Evolutionary conservation across 1,139 yeast species (phyloP).

Genomic region (Eremothecium cymbalariae): DNA sequence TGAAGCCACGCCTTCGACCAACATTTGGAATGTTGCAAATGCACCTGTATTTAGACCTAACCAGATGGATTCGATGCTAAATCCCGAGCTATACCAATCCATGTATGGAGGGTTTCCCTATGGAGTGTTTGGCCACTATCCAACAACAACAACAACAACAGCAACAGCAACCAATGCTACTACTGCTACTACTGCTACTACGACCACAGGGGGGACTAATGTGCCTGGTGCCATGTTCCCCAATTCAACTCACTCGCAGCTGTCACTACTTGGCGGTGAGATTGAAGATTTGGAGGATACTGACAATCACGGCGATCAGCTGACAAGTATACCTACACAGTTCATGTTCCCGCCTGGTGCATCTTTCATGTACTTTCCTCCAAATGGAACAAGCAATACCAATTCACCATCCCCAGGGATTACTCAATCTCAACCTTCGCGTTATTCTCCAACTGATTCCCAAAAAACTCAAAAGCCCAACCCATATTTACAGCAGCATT

Average conservation of each 20-base stretch:
- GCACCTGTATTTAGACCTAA: slow-evolving; percentile 26
- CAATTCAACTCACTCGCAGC: no score
- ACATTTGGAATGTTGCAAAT: slow-evolving; percentile 25
- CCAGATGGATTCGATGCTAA: slow-evolving; percentile 1
- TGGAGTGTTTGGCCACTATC: slow-evolving; percentile 7
- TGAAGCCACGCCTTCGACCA: slow-evolving; percentile 11
- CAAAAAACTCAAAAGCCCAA: slow-evolving; percentile 1
- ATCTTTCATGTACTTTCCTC: slow-evolving; percentile 4
- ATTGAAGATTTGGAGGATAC: not conserved
- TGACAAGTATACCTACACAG: slow-evolving; percentile 8
- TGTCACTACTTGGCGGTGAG: slow-evolving; percentile 4
- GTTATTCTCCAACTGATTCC: slow-evolving; percentile 1
- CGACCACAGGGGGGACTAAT: no score
- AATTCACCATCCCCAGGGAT: not conserved
- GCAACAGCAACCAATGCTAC: slow-evolving; percentile 9
- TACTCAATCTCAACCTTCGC: not conserved
- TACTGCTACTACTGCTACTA: no score
- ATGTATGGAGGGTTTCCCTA: slow-evolving; percentile 9
- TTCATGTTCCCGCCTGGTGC: slow-evolving; percentile 7
- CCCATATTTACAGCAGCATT: slow-evolving; percentile 3
- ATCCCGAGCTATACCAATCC: slow-evolving; percentile 6
- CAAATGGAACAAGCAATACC: not conserved
- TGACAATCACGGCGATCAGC: not conserved
- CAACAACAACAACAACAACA: no score
- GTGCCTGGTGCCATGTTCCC: no score